phyloP scores from a whole-genome alignment of 805 yeast species.

The Pichia rugopelliculosa region DNA sequence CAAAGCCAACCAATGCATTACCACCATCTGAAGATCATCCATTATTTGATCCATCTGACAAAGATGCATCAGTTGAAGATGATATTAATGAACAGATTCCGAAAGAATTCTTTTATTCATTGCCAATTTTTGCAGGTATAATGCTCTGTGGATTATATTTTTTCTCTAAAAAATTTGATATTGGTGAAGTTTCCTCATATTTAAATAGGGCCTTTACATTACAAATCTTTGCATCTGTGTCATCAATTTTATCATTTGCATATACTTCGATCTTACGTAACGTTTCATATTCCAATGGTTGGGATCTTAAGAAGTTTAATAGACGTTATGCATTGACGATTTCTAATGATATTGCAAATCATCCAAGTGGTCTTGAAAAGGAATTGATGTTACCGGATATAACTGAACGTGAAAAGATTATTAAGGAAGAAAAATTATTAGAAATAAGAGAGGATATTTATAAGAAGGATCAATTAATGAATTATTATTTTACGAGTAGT shows the following conservation, averaged over 20 bases:
- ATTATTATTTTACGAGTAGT: constrained; percentile 29
- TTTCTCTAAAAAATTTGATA: constrained; percentile 28
- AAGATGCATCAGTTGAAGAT: constrained; percentile 19
- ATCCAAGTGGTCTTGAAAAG: constrained; percentile 34
- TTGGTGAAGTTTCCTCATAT: constrained; percentile 22
- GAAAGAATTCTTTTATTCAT: constrained; percentile 28
- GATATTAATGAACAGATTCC: constrained; percentile 15
- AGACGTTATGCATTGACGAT: constrained; percentile 37
- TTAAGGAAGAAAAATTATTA: constrained; percentile 22
- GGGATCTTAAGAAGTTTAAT: constrained; percentile 23
- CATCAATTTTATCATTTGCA: constrained; percentile 24
- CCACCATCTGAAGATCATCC: constrained; percentile 31
- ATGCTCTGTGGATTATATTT: constrained; percentile 20
- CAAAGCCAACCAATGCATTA: constrained; percentile 25
- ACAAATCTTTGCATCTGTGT: constrained; percentile 20
- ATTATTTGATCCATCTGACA: constrained; percentile 36
- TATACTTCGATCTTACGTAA: constrained; percentile 25
- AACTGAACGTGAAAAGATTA: constrained; percentile 25
- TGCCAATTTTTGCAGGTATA: constrained; percentile 40
- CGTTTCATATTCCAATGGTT: constrained; percentile 21
- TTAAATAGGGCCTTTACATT: neutral
- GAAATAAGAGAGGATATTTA: constrained; percentile 18
- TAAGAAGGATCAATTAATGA: constrained; percentile 28
- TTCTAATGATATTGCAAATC: constrained; percentile 30
- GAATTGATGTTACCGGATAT: constrained; percentile 25